Evolutionary conservation across 2,329 filamentous ascomycete genomes (phyloP), one percentile per base, ranked within the genome.

Genomic region (Colletotrichum lentis): DNA sequence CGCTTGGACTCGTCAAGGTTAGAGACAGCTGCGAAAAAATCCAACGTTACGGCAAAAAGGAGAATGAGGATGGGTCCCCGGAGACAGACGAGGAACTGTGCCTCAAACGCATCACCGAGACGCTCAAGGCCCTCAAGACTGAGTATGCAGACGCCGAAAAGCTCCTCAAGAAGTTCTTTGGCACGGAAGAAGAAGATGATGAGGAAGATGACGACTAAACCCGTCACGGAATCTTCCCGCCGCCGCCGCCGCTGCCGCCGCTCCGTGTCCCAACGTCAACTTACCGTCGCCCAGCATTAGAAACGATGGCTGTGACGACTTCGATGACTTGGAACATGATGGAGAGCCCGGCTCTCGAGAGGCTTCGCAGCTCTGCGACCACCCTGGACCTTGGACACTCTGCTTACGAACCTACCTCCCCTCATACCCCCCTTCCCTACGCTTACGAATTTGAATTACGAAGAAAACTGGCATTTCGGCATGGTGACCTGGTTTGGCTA

Each of bases 21-120:
- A 92, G 93, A 78, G 94, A 97, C 76, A 91, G 89, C 70, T 99
- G 96, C 82, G 94, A 98, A 81, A 94, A 96, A 84, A 97, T 99
- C 75, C 95, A 99, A 80, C 91, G 97, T 76, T 96, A 90, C 77
- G 95, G 95, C 72, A 91, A 91, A 75, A 85, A 87, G 74, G 93
- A 94, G 80, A 94, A 95, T 73, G 87, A 92, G 69, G 90, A 91
- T 50, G 94, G 94, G 49, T 85, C 83, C 6, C 81, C 84, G 64
- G 89, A 93, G 76, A 81, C 83, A 2, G 88, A 96, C 74, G 84
- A 90, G 68, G 82, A 88, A 3, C 81, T 88, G 56, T 93, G 90
- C 74, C 83, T 97, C 43, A 79, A 86, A 70, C 88, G 87, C 69
- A 92, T 97, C 75, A 84, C 83, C 72, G 86, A 88, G 52, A 92